A percentile compares a stretch with the other conserved stretches of the same genome.
phyloP scores from a whole-genome alignment of 2,329 filamentous ascomycete genomes.

The Penicillium oxalicum region DNA sequence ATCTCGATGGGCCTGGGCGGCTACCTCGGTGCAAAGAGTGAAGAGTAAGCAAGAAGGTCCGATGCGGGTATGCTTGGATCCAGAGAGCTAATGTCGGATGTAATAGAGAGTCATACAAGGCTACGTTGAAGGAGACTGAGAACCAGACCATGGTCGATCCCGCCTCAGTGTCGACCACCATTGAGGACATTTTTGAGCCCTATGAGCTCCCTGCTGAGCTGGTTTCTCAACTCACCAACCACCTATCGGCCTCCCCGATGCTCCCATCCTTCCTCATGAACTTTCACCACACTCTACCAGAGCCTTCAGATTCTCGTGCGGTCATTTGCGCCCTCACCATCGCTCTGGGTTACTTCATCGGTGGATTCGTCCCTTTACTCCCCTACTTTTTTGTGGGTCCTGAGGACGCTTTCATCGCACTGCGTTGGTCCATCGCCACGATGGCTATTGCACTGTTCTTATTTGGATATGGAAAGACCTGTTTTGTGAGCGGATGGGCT shows the following conservation, averaged over 20 bases:
- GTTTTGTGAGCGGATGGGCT: conserved; percentile 36
- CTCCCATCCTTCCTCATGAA: conserved; percentile 39
- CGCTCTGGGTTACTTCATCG: conserved; percentile 38
- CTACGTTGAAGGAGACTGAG: conserved; percentile 34
- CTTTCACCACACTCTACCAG: conserved; percentile 37
- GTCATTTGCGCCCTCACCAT: conserved; percentile 36
- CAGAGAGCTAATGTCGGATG: not conserved
- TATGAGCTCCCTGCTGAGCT: conserved; percentile 34
- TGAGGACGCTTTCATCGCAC: conserved; percentile 75
- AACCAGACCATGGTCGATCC: conserved; percentile 29
- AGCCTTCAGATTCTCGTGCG: conserved; percentile 35
- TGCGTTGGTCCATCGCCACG: conserved; percentile 50
- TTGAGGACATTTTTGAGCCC: conserved; percentile 35
- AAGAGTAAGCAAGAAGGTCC: conserved; percentile 26
- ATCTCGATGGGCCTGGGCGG: conserved; percentile 74
- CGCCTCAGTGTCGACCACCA: conserved; percentile 24
- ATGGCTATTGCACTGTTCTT: conserved; percentile 45
- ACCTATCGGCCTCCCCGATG: conserved; percentile 33
- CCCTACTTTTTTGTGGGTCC: conserved; percentile 60
- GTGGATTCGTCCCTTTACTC: conserved; percentile 46
- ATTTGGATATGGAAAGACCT: conserved; percentile 49
- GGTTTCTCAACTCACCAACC: conserved; percentile 31
- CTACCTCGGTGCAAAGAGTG: conserved; percentile 58
- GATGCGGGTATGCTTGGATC: too few relatives aligned
- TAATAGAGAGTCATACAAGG: conserved; percentile 35